A percentile compares a stretch with the other conserved stretches of the same genome.
Evolutionary conservation across 441 rosid genomes (phyloP).

Genomic region (Gossypium laxum): DNA sequence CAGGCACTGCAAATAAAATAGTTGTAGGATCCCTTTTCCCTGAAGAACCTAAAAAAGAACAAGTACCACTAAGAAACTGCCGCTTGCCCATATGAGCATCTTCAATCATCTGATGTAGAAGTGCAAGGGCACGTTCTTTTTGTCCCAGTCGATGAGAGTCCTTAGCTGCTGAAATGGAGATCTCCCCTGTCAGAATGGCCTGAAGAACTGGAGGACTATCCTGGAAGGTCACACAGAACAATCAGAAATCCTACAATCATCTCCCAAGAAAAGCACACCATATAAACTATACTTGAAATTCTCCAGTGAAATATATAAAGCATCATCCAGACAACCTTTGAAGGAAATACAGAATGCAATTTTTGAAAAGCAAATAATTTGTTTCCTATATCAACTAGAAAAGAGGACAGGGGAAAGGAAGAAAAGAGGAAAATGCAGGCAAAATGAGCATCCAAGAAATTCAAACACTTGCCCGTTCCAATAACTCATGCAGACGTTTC

Average conservation of each 20-base stretch:
- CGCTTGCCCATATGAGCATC: slow-evolving; percentile 97
- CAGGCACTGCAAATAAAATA: slow-evolving; percentile 12
- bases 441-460: slow-evolving; percentile 8
- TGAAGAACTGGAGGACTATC: slow-evolving; percentile 63
- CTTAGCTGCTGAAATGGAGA: slow-evolving; percentile 39
- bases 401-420: background rate
- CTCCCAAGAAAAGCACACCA: slow-evolving; percentile 8
- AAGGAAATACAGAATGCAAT: background rate
- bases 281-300: background rate
- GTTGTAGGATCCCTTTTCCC: slow-evolving; percentile 7
- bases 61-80: slow-evolving; percentile 88
- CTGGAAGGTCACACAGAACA: slow-evolving; percentile 27
- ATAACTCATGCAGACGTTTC: slow-evolving; percentile 65
- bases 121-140: slow-evolving; percentile 82
- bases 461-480: slow-evolving; percentile 57
- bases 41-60: slow-evolving; percentile 17
- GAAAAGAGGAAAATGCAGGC: background rate
- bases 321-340: background rate
- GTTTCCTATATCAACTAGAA: background rate
- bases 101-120: slow-evolving; percentile 94
- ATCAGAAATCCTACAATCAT: background rate
- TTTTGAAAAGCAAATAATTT: background rate
- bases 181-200: slow-evolving; percentile 61
- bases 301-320: background rate
- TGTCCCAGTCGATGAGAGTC: slow-evolving; percentile 78